Base-by-base conservation (phyloP, 2,329 filamentous ascomycete genomes). In the Scedosporium apiospermum region DNA sequence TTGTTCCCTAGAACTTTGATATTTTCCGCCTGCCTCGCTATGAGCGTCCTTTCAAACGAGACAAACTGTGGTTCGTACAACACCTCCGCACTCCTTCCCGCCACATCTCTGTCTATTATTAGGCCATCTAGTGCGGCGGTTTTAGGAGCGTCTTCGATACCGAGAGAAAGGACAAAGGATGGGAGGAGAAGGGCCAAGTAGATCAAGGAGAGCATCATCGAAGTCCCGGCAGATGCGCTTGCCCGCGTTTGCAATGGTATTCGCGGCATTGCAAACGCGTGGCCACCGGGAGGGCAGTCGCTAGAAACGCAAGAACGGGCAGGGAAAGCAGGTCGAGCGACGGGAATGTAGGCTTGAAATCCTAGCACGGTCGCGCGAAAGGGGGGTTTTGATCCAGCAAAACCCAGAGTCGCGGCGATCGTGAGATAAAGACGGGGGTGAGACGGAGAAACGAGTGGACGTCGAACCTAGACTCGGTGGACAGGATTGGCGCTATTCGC, bases 191-290 rank as follows among this genome's bases (percentile, higher is more conserved):
- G 77, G 27, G 83, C 73, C 63, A 88, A 75, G 70, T 86, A 88
- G 51, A 91, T 71, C 46, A 84, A 69, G 41, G 88, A 68, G 38
- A 90, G 72, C 60, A 88, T 70, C 34, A 84, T 74, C 38, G 85
- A 83, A 62, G 86, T 84, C 68, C 82, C 77, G 61, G 88, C 71
- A 63, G 87, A 89, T 69, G 87, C 85, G 71, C 83, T 83, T 70
- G 91, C 83, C 71, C 88, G 87, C 76, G 86, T 88, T 77, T 90
- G 89, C 67, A 90, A 77, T 69, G 83, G 85, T 72, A 82, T 87
- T 73, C 88, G 81, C 74, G 87, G 77, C 82, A 84, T 84, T 66
- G 69, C 73, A 71, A 65, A 68, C 67, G 69, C 73, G 76, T 76
- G 75, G 75, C 78, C 78, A 73, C 73, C 69, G 70, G 70, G 34